phyloP scores from a whole-genome alignment of 108 stramenopile species.

The Mayamaea pseudoterrestris region DNA sequence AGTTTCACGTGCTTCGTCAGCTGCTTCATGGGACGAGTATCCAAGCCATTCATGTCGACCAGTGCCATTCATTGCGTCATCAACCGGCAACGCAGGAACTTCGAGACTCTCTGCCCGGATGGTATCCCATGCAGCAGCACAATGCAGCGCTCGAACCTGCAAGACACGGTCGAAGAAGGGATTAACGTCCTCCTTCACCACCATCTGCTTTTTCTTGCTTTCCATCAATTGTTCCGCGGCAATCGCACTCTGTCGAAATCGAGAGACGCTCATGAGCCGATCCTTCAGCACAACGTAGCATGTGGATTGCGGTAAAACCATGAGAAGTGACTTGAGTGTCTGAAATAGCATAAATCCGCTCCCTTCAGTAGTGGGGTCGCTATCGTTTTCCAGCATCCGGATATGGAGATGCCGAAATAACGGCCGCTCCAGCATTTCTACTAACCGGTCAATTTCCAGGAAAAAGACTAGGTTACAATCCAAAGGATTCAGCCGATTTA shows the following conservation, averaged over 20 bases:
- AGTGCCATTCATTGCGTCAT: slow-evolving; percentile 21
- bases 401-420: slow-evolving; percentile 65
- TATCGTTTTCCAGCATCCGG: slow-evolving; percentile 66
- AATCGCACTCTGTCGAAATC: slow-evolving; percentile 44
- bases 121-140: slow-evolving; percentile 59
- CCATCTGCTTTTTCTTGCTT: no score
- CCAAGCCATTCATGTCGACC: slow-evolving; percentile 65
- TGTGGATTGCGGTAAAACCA: slow-evolving; percentile 77
- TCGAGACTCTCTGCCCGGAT: slow-evolving; percentile 76
- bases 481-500: slow-evolving; percentile 58
- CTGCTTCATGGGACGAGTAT: slow-evolving; percentile 48
- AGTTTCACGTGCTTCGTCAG: slow-evolving; percentile 15
- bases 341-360: slow-evolving; percentile 80
- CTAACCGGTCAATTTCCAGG: slow-evolving; percentile 65
- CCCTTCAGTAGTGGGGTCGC: slow-evolving; percentile 52
- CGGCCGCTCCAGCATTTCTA: slow-evolving; percentile 76
- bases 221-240: neutral
- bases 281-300: slow-evolving; percentile 61
- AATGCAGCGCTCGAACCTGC: slow-evolving; percentile 51
- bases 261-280: slow-evolving; percentile 49
- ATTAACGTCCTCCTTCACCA: no score
- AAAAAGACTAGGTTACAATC: slow-evolving; percentile 69
- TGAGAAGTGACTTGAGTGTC: slow-evolving; percentile 50
- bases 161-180: slow-evolving; percentile 45
- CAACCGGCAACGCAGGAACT: slow-evolving; percentile 5